These are phyloP conservation scores for Pythium oligandrum DNA, from an alignment of 352 stramenopile genomes.

Conservation along the genomic window DNA sequence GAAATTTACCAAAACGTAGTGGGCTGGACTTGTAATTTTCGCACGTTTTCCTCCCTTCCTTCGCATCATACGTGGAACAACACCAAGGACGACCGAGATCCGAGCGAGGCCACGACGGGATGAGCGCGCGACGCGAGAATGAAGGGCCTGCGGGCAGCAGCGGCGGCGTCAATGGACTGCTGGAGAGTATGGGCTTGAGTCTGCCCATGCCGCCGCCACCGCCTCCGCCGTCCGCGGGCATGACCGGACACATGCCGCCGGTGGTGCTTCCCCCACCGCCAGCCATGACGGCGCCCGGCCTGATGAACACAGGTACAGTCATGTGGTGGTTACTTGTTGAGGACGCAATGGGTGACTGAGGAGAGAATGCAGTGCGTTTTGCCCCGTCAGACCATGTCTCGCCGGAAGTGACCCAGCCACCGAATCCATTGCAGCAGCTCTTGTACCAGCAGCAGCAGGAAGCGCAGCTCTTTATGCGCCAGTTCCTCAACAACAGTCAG, in stretches of 20 bases:
- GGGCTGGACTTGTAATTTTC: no score
- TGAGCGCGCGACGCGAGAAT: conserved; percentile 20
- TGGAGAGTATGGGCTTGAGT: conserved; percentile 1
- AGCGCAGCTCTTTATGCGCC: conserved; percentile 18
- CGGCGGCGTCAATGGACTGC: not conserved
- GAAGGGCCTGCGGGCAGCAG: conserved; percentile 15
- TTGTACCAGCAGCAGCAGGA: conserved; percentile 49
- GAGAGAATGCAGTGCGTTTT: conserved; percentile 29
- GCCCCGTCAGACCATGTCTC: conserved; percentile 48
- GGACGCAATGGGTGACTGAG: not conserved
- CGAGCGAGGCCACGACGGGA: not conserved
- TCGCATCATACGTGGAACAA: no score
- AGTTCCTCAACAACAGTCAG: conserved; percentile 16
- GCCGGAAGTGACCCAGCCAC: conserved; percentile 62
- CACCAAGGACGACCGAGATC: no score
- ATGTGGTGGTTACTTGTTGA: not conserved
- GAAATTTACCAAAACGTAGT: no score
- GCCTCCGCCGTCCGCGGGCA: conserved; percentile 10
- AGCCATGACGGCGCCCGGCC: conserved; percentile 7
- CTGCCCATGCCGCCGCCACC: conserved; percentile 11
- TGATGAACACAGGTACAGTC: not conserved
- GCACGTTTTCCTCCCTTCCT: no score
- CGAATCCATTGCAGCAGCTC: conserved; percentile 59
- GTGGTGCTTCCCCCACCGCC: conserved; percentile 15
- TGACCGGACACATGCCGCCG: conserved; percentile 20